Percentiles rank a stretch among this genome's conserved stretches.
Evolutionary conservation across 1,284 basidiomycete genomes (phyloP).

Genomic region (Fomitopsis pinicola): DNA sequence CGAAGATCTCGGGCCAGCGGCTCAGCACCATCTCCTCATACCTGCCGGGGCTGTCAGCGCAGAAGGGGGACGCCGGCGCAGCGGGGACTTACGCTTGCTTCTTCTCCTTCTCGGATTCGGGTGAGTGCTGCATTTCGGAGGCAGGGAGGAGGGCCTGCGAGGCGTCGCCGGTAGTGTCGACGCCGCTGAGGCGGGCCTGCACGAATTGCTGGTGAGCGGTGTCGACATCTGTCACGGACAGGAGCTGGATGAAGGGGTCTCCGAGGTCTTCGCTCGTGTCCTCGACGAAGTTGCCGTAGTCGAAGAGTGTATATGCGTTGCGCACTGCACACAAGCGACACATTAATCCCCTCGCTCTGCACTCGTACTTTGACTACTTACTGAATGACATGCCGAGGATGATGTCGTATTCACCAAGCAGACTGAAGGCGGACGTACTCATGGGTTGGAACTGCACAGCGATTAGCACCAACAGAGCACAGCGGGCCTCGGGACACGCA

Average conservation of each 20-base stretch:
- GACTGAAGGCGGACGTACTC: slow-evolving; percentile 66
- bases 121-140: slow-evolving; percentile 57
- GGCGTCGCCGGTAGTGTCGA: slow-evolving; percentile 38
- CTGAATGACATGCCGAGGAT: slow-evolving; percentile 79
- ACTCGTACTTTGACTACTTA: slow-evolving; percentile 32
- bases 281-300: slow-evolving; percentile 55
- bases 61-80: background rate
- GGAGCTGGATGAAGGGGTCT: slow-evolving; percentile 53
- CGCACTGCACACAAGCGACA: slow-evolving; percentile 44
- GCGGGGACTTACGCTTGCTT: slow-evolving; percentile 47
- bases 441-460: slow-evolving; percentile 71
- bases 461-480: background rate
- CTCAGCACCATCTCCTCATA: slow-evolving; percentile 62
- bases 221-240: slow-evolving; percentile 40
- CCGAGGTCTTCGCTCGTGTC: slow-evolving; percentile 30
- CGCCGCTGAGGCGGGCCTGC: slow-evolving; percentile 41
- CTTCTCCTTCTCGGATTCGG: slow-evolving; percentile 61
- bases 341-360: background rate
- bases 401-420: slow-evolving; percentile 74
- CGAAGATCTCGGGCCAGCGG: slow-evolving; percentile 72
- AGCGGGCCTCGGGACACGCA: slow-evolving; percentile 30
- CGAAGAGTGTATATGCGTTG: slow-evolving; percentile 57
- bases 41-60: slow-evolving; percentile 8
- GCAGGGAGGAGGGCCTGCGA: slow-evolving; percentile 53
- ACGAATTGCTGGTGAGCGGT: slow-evolving; percentile 49